These are phyloP conservation scores for Bretschneidera sinensis DNA, from an alignment of 345 rosid genomes.

Conservation along the genomic window DNA sequence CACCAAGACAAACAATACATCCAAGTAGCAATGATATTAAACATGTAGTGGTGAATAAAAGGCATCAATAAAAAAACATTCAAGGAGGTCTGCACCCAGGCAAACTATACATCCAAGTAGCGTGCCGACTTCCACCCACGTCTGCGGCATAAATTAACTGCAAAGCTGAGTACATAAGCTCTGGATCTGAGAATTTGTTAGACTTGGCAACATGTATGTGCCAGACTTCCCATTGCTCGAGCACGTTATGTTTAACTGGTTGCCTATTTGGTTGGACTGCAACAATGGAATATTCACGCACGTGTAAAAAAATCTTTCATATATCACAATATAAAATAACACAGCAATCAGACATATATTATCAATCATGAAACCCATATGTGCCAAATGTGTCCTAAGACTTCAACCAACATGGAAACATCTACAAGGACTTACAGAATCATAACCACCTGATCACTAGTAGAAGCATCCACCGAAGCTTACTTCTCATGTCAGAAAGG, in stretches of 20 bases:
- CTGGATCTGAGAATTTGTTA: conserved; percentile 39
- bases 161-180: conserved; percentile 59
- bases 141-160: conserved; percentile 31
- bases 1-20: too few species aligned
- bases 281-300: conserved; percentile 1
- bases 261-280: conserved; percentile 62
- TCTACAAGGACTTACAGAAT: too few species aligned
- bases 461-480: too few species aligned
- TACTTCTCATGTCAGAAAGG: too few species aligned
- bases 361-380: too few species aligned
- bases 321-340: not conserved
- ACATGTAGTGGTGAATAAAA: too few species aligned
- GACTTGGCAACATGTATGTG: conserved; percentile 36
- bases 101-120: too few species aligned
- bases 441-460: too few species aligned
- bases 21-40: too few species aligned
- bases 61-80: too few species aligned
- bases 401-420: not conserved
- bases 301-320: conserved; percentile 1
- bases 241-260: conserved; percentile 71
- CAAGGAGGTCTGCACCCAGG: too few species aligned
- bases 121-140: too few species aligned
- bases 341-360: conserved; percentile 2
- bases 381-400: not conserved
- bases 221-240: conserved; percentile 51